Percentiles rank a stretch among this genome's conserved stretches.
Conservation (phyloP, 2,329 filamentous ascomycete genomes). For the Tolypocladium tropicale region DNA sequence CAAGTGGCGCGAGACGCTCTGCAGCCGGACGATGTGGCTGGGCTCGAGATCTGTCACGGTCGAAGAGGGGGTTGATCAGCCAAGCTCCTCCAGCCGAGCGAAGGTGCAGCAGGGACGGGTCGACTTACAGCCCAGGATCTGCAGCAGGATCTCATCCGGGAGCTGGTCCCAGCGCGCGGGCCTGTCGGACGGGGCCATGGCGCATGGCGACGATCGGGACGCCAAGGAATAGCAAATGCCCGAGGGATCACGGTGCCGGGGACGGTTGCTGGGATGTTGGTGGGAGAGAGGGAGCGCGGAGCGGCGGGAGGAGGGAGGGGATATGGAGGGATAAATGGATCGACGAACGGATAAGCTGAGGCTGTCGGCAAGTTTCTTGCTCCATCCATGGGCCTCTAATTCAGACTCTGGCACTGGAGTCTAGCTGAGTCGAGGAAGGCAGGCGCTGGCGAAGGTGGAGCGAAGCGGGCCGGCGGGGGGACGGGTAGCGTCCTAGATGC, state of each 20-base stretch:
- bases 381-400: background rate
- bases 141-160: slow-evolving; percentile 53
- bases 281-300: background rate
- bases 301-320: no score
- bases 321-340: background rate
- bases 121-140: slow-evolving; percentile 50
- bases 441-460: background rate
- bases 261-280: background rate
- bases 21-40: slow-evolving; percentile 46
- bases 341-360: background rate
- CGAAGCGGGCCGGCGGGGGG: background rate
- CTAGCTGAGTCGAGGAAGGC: background rate
- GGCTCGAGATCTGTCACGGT: slow-evolving; percentile 23
- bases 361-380: background rate
- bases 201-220: slow-evolving; percentile 8
- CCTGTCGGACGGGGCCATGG: slow-evolving; percentile 15
- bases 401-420: background rate
- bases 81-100: background rate
- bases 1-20: slow-evolving; percentile 58
- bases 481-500: background rate
- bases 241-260: background rate
- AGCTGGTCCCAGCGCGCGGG: slow-evolving; percentile 34
- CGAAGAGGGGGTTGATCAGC: background rate
- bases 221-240: background rate
- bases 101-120: background rate